Evolutionary conservation across 192 early-diverging fungal species (phyloP), one percentile per base, ranked within the genome.

Genomic region (Coemansia nantahalensis): DNA sequence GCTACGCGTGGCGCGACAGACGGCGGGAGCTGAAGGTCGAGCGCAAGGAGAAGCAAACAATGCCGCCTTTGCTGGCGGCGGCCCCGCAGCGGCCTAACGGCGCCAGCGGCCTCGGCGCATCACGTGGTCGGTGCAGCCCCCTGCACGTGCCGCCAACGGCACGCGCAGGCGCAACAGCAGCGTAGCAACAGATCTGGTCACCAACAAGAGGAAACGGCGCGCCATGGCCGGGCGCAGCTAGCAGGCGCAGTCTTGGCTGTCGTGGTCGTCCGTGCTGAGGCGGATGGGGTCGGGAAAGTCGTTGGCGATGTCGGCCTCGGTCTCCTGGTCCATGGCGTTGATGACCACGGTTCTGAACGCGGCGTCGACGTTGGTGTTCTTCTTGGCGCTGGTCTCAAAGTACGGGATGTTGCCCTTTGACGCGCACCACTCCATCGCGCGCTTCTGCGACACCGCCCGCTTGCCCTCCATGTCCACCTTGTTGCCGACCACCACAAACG

Each of bases 401-500:
- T 94, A 96, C 36, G 92, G 94, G 68, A 97, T 93, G 54, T 86
- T 87, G 39, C 93, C 93, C 80, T 97, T 97, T 35, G 90, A 85
- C 65, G 93, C 85, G 68, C 95, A 97, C 90, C 93, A 99, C 54
- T 88, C 82, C 84, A 92, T 85, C 11, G 95, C 95, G 21, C 93
- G 83, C 78, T 95, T 97, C 82, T 88, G 84, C 57, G 91, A 87
- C n/a, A 99, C 92, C 81, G 91, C 78, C 43, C 36, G 69, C 79
- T 79, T 82, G 62, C 97, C 94, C 62, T 98, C 97, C 66, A 99
- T 75, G 68, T 99, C 97, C 40, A 99, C 83, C 82, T 99, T 99
- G 80, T 99, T 99, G 43, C 95, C 97, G n/a, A 99, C 77, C 14
- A 99, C 92, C 42, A 99, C 91, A 80, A 99, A 99, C 33, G 97